Percentiles rank a stretch among this genome's conserved stretches.
phyloP scores from a whole-genome alignment of 1,139 yeast species.

The Yamadazyma taylorii region DNA sequence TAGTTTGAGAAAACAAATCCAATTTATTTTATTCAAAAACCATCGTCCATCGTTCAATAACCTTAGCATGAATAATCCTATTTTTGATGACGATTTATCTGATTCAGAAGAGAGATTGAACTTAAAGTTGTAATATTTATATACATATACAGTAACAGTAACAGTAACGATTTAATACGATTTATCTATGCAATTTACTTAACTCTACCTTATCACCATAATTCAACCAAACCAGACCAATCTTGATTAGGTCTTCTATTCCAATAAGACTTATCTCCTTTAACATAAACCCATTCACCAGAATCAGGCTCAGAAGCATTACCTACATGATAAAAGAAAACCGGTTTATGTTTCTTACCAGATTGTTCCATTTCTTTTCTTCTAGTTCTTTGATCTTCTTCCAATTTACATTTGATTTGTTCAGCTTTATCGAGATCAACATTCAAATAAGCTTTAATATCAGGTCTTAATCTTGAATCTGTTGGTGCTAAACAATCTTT shows the following conservation, averaged over 20 bases:
- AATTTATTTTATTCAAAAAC: constrained; percentile 46
- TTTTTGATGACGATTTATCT: constrained; percentile 17
- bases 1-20: constrained; percentile 52
- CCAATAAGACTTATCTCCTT: constrained; percentile 79
- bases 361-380: constrained; percentile 58
- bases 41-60: constrained; percentile 20
- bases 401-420: constrained; percentile 60
- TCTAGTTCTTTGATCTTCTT: constrained; percentile 77
- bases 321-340: constrained; percentile 57
- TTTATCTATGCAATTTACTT: constrained; percentile 1
- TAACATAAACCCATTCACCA: constrained; percentile 60
- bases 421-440: constrained; percentile 77
- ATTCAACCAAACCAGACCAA: constrained; percentile 55
- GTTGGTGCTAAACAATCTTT: constrained; percentile 69
- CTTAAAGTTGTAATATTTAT: constrained; percentile 26
- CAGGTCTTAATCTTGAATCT: constrained; percentile 90
- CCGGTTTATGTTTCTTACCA: constrained; percentile 51
- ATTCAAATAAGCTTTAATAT: constrained; percentile 67
- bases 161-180: too few relatives aligned
- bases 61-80: constrained; percentile 8
- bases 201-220: constrained; percentile 61
- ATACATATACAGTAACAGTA: too few relatives aligned
- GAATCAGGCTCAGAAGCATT: constrained; percentile 32
- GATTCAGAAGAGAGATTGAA: constrained; percentile 41
- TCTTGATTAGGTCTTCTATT: constrained; percentile 59